These are phyloP conservation scores for Gossypium lobatum DNA, from an alignment of 441 rosid species.

Conservation along the genomic window DNA sequence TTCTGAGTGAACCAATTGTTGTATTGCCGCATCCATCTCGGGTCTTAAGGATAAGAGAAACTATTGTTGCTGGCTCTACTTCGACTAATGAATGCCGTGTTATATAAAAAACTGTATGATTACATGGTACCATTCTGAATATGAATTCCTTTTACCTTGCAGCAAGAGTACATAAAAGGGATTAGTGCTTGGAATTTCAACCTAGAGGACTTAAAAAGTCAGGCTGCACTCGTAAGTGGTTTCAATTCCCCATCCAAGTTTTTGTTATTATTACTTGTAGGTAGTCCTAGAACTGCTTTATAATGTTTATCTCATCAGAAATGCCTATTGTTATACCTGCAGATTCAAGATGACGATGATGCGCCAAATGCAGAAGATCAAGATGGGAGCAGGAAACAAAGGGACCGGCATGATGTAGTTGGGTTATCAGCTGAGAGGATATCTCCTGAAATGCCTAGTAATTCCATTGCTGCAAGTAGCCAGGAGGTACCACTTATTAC, in stretches of 20 bases:
- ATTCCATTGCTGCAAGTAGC: conserved; percentile 44
- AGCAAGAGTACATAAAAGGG: conserved; percentile 97
- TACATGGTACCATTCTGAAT: neutral
- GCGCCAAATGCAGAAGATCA: conserved; percentile 45
- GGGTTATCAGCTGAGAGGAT: conserved; percentile 29
- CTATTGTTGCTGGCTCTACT: neutral
- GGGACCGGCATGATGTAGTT: conserved; percentile 33
- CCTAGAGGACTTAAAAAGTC: conserved; percentile 90
- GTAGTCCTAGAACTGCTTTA: neutral
- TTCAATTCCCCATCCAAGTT: neutral
- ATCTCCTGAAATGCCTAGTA: conserved; percentile 43
- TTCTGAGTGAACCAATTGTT: neutral
- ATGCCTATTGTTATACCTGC: conserved; percentile 27
- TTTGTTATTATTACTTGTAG: neutral
- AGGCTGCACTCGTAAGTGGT: conserved; percentile 82
- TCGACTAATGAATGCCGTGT: neutral
- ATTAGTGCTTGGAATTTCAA: conserved; percentile 99
- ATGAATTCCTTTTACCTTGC: conserved; percentile 26
- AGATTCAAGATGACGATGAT: conserved; percentile 75
- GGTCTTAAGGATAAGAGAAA: neutral
- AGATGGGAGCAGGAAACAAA: conserved; percentile 38
- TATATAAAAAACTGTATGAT: neutral
- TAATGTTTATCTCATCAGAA: conserved; percentile 10
- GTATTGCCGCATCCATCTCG: neutral
- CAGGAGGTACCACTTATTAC: conserved; percentile 42